These are phyloP conservation scores for Phytophthora tubulina DNA, from an alignment of 352 stramenopile species.

Conservation along the genomic window DNA sequence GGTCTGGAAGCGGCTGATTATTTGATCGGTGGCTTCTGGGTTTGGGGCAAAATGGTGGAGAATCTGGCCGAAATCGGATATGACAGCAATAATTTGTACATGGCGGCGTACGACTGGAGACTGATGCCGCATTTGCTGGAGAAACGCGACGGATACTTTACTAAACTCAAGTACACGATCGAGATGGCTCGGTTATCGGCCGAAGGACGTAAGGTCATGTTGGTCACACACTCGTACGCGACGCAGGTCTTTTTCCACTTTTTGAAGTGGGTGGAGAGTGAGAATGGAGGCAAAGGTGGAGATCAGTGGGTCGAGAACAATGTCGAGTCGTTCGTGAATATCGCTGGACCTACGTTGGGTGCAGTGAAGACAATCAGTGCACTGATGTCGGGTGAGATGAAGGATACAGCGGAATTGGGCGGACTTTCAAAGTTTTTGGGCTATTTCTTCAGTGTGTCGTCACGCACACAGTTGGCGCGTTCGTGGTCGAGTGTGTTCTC, in stretches of 20 bases:
- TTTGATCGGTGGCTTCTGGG: constrained; percentile 95
- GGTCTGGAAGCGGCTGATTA: constrained; percentile 95
- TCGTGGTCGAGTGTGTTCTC: constrained; percentile 89
- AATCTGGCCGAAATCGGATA: constrained; percentile 94
- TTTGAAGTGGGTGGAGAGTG: constrained; percentile 94
- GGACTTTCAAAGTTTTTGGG: constrained; percentile 88
- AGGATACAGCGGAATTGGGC: constrained; percentile 93
- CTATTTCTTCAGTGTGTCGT: constrained; percentile 75
- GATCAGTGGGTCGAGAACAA: constrained; percentile 94
- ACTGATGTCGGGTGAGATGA: constrained; percentile 96
- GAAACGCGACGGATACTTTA: constrained; percentile 90
- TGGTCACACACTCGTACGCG: constrained; percentile 95
- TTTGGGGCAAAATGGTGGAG: constrained; percentile 94
- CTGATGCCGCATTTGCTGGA: constrained; percentile 81
- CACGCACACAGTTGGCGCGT: constrained; percentile 64
- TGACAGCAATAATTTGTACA: constrained; percentile 91
- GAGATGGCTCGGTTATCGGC: constrained; percentile 87
- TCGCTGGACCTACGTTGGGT: constrained; percentile 95
- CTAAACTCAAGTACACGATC: constrained; percentile 93
- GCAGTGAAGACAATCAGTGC: constrained; percentile 93
- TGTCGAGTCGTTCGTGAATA: constrained; percentile 93
- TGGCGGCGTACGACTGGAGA: constrained; percentile 90
- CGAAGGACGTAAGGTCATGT: constrained; percentile 87
- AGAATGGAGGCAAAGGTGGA: constrained; percentile 86
- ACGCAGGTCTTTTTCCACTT: constrained; percentile 95